Percentiles rank a stretch among this genome's conserved stretches.
Evolutionary conservation across 495 filamentous ascomycete genomes (phyloP).

Genomic region (Hypomontagnella submonticulosa): DNA sequence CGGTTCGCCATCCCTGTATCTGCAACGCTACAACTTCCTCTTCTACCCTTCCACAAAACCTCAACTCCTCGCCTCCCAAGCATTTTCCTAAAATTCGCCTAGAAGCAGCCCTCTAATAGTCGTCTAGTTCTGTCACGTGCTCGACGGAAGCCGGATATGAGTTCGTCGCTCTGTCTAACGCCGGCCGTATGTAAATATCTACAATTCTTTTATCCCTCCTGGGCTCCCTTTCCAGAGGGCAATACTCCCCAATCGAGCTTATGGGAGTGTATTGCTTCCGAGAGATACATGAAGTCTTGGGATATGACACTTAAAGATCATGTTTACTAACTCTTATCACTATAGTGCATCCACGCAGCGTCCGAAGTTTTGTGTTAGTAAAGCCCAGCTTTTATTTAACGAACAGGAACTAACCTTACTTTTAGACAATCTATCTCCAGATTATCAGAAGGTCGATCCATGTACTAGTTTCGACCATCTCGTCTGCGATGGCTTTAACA

Average conservation of each 20-base stretch:
- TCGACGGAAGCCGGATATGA: conserved; percentile 40
- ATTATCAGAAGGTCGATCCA: conserved; percentile 71
- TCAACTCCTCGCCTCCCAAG: conserved; percentile 4
- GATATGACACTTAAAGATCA: neutral
- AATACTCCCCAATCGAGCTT: neutral
- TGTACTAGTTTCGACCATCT: conserved; percentile 74
- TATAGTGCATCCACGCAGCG: conserved; percentile 70
- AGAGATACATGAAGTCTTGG: neutral
- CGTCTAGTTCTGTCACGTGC: conserved; percentile 44
- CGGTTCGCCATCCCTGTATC: neutral
- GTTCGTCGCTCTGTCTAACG: conserved; percentile 41
- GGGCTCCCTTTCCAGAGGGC: neutral
- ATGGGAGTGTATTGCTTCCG: neutral
- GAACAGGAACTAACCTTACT: conserved; percentile 22
- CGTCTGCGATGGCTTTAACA: conserved; percentile 74
- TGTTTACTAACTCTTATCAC: neutral
- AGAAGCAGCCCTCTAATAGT: conserved; percentile 22
- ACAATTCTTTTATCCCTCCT: neutral
- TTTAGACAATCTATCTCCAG: conserved; percentile 69
- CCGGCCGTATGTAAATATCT: conserved; percentile 26
- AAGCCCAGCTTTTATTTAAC: neutral
- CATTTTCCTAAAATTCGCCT: conserved; percentile 7
- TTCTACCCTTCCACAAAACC: conserved; percentile 7
- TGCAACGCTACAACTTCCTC: conserved; percentile 4
- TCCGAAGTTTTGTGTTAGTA: conserved; percentile 69